phyloP scores from a whole-genome alignment of 2,329 filamentous ascomycete species.

The Cercospora sp. region DNA sequence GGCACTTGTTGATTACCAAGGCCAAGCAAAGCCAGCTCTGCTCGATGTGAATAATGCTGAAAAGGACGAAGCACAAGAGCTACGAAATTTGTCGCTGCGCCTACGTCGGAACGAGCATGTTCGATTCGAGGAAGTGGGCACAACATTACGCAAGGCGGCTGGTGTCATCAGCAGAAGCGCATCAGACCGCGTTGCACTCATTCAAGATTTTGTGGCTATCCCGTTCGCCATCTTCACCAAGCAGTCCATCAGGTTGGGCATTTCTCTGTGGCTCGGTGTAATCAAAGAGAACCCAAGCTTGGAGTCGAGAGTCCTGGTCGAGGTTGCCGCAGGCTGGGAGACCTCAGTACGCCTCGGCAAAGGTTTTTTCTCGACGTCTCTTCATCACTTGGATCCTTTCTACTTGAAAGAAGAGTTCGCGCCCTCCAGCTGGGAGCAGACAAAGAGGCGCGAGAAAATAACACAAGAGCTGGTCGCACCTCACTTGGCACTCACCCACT shows the following conservation, averaged over 20 bases:
- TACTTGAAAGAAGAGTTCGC: constrained; percentile 89
- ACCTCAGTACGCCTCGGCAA: constrained; percentile 72
- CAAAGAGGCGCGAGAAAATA: constrained; percentile 73
- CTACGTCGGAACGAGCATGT: constrained; percentile 69
- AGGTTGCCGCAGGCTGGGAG: constrained; percentile 91
- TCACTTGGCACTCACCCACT: constrained; percentile 81
- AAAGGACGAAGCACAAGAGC: constrained; percentile 55
- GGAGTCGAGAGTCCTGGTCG: constrained; percentile 79
- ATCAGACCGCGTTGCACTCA: constrained; percentile 73
- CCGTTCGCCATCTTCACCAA: constrained; percentile 93
- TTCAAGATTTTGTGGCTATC: constrained; percentile 85
- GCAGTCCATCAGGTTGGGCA: constrained; percentile 90
- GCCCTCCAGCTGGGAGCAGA: constrained; percentile 75
- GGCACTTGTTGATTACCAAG: constrained; percentile 36
- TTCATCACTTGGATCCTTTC: constrained; percentile 82
- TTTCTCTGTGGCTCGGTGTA: constrained; percentile 93
- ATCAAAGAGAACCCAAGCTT: constrained; percentile 93
- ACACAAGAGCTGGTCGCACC: constrained; percentile 83
- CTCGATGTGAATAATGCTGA: constrained; percentile 29
- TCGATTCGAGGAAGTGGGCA: constrained; percentile 72
- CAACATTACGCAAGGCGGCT: constrained; percentile 80
- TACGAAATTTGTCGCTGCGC: constrained; percentile 72
- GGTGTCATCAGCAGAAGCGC: constrained; percentile 79
- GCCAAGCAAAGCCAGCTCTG: constrained; percentile 22
- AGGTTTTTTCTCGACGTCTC: constrained; percentile 75